Evolutionary conservation across 1,139 yeast species (phyloP), one percentile per base, ranked within the genome.

Genomic region (Nakaseomyces sp.): DNA sequence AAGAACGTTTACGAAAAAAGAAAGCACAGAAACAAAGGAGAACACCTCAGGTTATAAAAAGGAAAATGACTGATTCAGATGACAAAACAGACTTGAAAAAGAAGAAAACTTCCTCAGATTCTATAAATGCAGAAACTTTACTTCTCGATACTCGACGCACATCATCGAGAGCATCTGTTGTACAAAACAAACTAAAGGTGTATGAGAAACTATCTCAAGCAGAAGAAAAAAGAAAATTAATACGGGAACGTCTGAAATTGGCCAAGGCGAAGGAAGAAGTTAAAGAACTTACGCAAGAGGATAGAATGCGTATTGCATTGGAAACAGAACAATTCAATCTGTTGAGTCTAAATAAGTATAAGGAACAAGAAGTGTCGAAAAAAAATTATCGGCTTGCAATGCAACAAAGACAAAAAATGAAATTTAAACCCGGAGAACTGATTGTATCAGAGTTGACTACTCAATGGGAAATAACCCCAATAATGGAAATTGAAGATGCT

Each of bases 281-380:
- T 44, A 68, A 70, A 13, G 79, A 74, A 51, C 60, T 84, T 60
- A 88, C 98, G 0, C 95, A 91, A 56, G 95, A 82, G 49, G 95
- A 91, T 59, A 71, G 89, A 46, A 66, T 91, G 43, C 81, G 74
- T 10, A 94, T 88, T 58, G 97, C 98, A 0, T 70, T 79, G 39
- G 84, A 81, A 53, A 93, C 97, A 0, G 98, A 91, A 61, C 73
- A 75, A 57, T 73, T 75, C 42, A 91, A 93, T 61, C 67, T 79
- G 4, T 70, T 77, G 25, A 83, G 96, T 3, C 69, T 91, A 51
- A 78, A 84, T 49, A 71, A 74, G 55, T 89, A 85, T 57, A 77
- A 81, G 55, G 93, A 89, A 54, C 91, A 86, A 60, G 98, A 91
- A 61, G 71, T 83, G 38, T 81, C 79, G 39, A 82, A 86, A 57